Evolutionary conservation across 2,329 filamentous ascomycete genomes (phyloP).

Genomic region (Alternaria arbusti): DNA sequence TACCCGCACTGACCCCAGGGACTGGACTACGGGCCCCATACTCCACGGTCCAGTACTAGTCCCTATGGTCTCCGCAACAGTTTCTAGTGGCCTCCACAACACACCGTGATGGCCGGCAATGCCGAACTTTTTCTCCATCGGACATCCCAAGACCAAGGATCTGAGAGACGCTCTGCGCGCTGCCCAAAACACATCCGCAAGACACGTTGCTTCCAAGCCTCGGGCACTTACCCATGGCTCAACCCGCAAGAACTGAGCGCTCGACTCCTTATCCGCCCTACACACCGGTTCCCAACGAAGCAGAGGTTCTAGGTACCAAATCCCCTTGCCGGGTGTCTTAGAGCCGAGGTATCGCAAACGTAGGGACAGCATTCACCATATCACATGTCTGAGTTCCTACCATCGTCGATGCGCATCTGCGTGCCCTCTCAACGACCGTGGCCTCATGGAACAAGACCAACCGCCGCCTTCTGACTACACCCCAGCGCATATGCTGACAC

Average conservation of each 20-base stretch:
- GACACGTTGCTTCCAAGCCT: not conserved
- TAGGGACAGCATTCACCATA: not conserved
- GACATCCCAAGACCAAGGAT: not conserved
- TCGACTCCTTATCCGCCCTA: not conserved
- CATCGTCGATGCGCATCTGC: not conserved
- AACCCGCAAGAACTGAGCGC: not conserved
- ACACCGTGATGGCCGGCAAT: not conserved
- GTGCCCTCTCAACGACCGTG: not conserved
- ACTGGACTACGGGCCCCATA: not conserved
- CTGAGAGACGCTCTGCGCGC: not conserved
- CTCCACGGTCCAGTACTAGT: not conserved
- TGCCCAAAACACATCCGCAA: not conserved
- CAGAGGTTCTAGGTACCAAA: not conserved
- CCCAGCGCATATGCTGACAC: not conserved
- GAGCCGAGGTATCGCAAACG: not conserved
- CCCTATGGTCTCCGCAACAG: not conserved
- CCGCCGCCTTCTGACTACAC: not conserved
- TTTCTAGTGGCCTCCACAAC: not conserved
- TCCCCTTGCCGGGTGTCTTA: accelerated
- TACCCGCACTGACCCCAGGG: not conserved
- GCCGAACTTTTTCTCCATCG: not conserved
- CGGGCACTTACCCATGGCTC: not conserved
- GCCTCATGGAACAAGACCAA: not conserved
- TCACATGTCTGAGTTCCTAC: not conserved
- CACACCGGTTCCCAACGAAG: not conserved